phyloP scores from a whole-genome alignment of 2,329 filamentous ascomycete species.

The Zymoseptoria crescenta region DNA sequence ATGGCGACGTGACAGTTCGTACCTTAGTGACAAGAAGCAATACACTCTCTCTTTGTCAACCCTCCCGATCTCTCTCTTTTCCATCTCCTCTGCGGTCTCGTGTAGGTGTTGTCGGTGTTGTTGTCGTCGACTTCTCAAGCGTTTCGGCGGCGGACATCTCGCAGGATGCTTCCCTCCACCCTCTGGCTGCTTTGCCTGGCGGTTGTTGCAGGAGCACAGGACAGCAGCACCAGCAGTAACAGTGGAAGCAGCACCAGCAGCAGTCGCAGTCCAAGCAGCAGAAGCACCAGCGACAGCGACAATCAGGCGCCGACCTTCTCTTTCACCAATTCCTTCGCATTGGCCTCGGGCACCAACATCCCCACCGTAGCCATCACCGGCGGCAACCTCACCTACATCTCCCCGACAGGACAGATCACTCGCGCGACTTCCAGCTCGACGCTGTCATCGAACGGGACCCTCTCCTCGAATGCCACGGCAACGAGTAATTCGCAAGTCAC shows the following conservation, averaged over 20 bases:
- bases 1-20: too few species aligned
- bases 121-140: not conserved
- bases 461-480: constrained; percentile 29
- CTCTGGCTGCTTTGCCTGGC: constrained; percentile 30
- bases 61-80: not conserved
- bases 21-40: too few species aligned
- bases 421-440: constrained; percentile 13
- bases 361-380: constrained; percentile 18
- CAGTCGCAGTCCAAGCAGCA: not conserved
- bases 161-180: constrained; percentile 22
- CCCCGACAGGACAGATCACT: constrained; percentile 17
- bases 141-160: not conserved
- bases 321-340: constrained; percentile 15
- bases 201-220: constrained; percentile 26
- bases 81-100: too few species aligned
- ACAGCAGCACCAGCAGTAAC: constrained; percentile 19
- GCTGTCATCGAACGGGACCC: constrained; percentile 35
- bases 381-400: constrained; percentile 23
- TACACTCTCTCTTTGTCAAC: not conserved
- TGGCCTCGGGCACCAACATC: constrained; percentile 18
- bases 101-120: not conserved
- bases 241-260: constrained; percentile 13
- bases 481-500: constrained; percentile 20
- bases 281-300: not conserved
- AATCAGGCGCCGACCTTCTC: constrained; percentile 7